phyloP scores from a whole-genome alignment of 352 stramenopile genomes.

The Phytopythium mirpurense region DNA sequence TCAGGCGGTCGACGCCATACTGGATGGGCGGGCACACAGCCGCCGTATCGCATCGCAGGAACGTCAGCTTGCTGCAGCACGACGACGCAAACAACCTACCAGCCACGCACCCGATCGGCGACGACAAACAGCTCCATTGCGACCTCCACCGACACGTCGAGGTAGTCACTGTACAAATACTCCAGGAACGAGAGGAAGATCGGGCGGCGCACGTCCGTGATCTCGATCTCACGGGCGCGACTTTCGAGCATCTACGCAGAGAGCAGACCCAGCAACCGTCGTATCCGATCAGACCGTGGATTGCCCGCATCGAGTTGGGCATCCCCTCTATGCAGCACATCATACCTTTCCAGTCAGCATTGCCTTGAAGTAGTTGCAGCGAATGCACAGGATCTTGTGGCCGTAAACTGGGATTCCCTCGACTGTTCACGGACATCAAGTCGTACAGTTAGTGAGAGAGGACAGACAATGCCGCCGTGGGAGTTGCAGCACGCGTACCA shows the following conservation, averaged over 20 bases:
- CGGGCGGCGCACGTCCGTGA: slow-evolving; percentile 87
- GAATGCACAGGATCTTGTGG: slow-evolving; percentile 91
- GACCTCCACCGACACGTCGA: slow-evolving; percentile 88
- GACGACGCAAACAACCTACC: too few species aligned
- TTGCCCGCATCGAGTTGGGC: not conserved
- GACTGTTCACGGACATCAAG: slow-evolving; percentile 28
- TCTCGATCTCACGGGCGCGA: slow-evolving; percentile 84
- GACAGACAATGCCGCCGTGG: not conserved
- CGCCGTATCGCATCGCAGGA: not conserved
- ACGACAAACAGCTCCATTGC: slow-evolving; percentile 94
- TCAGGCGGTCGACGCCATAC: slow-evolving; percentile 86
- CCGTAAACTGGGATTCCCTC: slow-evolving; percentile 84
- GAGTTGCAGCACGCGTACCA: slow-evolving; percentile 43
- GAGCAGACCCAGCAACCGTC: slow-evolving; percentile 3
- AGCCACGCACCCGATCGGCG: slow-evolving; percentile 64
- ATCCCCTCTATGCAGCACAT: not conserved
- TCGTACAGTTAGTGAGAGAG: not conserved
- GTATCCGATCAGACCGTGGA: not conserved
- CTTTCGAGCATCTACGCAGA: slow-evolving; percentile 86
- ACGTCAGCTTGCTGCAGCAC: not conserved
- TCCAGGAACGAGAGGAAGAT: slow-evolving; percentile 95
- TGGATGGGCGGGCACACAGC: slow-evolving; percentile 9
- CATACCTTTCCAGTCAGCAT: slow-evolving; percentile 81
- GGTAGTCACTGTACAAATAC: slow-evolving; percentile 95
- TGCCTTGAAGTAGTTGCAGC: slow-evolving; percentile 93